These are phyloP conservation scores for Aspergillus brasiliensis DNA, from an alignment of 2,329 filamentous ascomycete genomes.

Conservation along the genomic window DNA sequence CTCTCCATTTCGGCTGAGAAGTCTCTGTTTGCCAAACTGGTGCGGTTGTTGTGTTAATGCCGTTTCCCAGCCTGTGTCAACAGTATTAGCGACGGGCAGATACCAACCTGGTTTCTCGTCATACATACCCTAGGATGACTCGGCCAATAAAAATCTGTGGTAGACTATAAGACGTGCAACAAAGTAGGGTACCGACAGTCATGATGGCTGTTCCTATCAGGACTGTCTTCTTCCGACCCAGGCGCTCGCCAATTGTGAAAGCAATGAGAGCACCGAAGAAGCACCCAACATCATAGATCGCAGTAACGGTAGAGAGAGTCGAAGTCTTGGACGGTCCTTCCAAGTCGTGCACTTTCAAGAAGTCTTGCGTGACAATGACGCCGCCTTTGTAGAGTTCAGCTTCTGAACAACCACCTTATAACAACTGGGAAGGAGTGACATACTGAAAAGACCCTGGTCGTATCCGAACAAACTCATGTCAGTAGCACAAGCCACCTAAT, in stretches of 20 bases:
- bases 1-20: constrained; percentile 47
- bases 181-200: constrained; percentile 52
- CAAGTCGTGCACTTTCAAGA: constrained; percentile 52
- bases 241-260: constrained; percentile 49
- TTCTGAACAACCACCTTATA: too few relatives aligned
- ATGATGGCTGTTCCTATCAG: constrained; percentile 53
- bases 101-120: too few relatives aligned
- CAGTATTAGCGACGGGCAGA: too few relatives aligned
- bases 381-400: constrained; percentile 44
- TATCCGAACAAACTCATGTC: constrained; percentile 53
- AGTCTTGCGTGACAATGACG: constrained; percentile 57
- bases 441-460: constrained; percentile 57
- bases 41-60: constrained; percentile 54
- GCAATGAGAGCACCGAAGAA: constrained; percentile 56
- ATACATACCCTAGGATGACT: constrained; percentile 31
- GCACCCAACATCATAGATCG: constrained; percentile 62
- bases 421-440: too few relatives aligned
- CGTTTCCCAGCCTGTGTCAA: constrained; percentile 36
- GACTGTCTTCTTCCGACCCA: constrained; percentile 52
- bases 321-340: constrained; percentile 37
- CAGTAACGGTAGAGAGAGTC: constrained; percentile 53
- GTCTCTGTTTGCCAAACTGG: constrained; percentile 57
- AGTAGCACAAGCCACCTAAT: constrained; percentile 48
- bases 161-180: constrained; percentile 50
- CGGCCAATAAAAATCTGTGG: constrained; percentile 55